Conservation (phyloP, 1,284 basidiomycete genomes). For the Trichosporon faecale region DNA sequence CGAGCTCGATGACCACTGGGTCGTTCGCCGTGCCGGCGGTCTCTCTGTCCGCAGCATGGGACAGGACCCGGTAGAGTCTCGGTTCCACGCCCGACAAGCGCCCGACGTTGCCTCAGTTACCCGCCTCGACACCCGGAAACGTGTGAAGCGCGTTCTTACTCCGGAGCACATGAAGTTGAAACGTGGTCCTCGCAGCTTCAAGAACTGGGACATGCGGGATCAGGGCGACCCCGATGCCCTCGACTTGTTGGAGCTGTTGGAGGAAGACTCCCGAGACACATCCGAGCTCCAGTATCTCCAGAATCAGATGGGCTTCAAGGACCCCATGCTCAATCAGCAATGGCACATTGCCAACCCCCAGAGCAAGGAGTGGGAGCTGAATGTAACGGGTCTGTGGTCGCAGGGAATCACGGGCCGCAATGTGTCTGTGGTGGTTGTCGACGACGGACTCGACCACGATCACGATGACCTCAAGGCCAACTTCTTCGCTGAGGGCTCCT, state of each 20-base stretch:
- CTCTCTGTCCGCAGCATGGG: slow-evolving; percentile 23
- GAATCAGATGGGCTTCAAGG: slow-evolving; percentile 64
- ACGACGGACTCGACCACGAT: slow-evolving; percentile 91
- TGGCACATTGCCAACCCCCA: slow-evolving; percentile 68
- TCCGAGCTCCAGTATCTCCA: slow-evolving; percentile 55
- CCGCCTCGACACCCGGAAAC: slow-evolving; percentile 18
- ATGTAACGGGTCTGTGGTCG: slow-evolving; percentile 59
- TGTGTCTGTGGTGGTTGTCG: slow-evolving; percentile 83
- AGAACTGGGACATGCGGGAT: slow-evolving; percentile 11
- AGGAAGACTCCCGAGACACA: slow-evolving; percentile 46
- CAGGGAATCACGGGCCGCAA: slow-evolving; percentile 82
- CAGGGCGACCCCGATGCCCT: neutral
- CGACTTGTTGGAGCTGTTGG: neutral
- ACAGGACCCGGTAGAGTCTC: slow-evolving; percentile 45
- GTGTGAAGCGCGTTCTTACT: slow-evolving; percentile 21
- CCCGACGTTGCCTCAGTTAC: neutral
- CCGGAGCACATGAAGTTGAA: slow-evolving; percentile 7
- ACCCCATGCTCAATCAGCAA: slow-evolving; percentile 82
- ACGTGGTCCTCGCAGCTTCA: slow-evolving; percentile 6
- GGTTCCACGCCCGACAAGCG: neutral
- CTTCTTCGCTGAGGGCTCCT: slow-evolving; percentile 84
- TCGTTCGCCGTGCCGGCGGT: slow-evolving; percentile 61
- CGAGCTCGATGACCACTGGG: slow-evolving; percentile 77
- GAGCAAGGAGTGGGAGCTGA: slow-evolving; percentile 55
- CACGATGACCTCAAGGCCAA: slow-evolving; percentile 83